Evolutionary conservation across 2,329 filamentous ascomycete genomes (phyloP).

Genomic region (Nemania sp.): DNA sequence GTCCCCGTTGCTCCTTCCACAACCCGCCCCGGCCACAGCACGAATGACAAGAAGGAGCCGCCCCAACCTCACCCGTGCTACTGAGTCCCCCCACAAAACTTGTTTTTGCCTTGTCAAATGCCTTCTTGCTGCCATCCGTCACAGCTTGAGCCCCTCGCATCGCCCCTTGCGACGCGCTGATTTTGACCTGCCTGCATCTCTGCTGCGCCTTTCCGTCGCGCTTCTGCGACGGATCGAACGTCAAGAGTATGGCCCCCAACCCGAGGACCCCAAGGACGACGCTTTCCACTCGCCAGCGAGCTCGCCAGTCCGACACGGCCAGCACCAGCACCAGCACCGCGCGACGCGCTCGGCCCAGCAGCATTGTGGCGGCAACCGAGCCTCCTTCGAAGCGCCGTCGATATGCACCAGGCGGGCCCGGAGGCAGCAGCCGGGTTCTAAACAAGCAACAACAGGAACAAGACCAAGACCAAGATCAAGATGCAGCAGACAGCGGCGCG

Average conservation of each 20-base stretch:
- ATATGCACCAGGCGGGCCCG: conserved; percentile 85
- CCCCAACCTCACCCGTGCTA: neutral
- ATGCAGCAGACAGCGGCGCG: conserved; percentile 54
- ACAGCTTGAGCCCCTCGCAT: conserved; percentile 36
- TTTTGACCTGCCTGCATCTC: conserved; percentile 25
- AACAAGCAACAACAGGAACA: conserved; percentile 68
- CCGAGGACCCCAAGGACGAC: conserved; percentile 39
- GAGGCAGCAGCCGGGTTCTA: conserved; percentile 82
- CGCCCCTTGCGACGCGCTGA: conserved; percentile 42
- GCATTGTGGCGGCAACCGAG: conserved; percentile 51
- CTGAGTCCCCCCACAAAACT: neutral
- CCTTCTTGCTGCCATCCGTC: conserved; percentile 37
- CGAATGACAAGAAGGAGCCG: conserved; percentile 19
- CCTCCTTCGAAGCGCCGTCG: conserved; percentile 70
- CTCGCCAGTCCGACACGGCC: conserved; percentile 30
- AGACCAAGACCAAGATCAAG: no score
- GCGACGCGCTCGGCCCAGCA: conserved; percentile 42
- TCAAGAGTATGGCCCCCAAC: conserved; percentile 38
- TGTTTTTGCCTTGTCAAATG: conserved; percentile 35
- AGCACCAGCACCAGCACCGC: conserved; percentile 28
- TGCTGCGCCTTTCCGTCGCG: conserved; percentile 4
- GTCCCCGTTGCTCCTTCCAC: conserved; percentile 22
- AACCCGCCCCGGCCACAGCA: conserved; percentile 14
- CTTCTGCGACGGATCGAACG: neutral
- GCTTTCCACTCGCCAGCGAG: conserved; percentile 32